These are phyloP conservation scores for Cornus suecica DNA, from an alignment of 148 eudicot genomes.

Conservation along the genomic window DNA sequence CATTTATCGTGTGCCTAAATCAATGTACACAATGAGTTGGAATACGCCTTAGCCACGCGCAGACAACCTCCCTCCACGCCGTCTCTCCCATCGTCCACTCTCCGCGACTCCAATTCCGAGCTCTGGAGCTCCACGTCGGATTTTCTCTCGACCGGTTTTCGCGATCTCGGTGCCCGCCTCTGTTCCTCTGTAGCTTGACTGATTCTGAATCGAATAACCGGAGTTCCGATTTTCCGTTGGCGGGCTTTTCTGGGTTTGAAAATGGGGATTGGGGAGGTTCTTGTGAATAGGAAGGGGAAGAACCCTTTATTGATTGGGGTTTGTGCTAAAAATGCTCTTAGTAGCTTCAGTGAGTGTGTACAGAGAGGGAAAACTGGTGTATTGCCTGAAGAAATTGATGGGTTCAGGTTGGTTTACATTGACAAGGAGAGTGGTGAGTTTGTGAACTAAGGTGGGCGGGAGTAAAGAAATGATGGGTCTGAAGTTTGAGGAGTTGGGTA, in stretches of 20 bases:
- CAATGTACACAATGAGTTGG: too few relatives aligned
- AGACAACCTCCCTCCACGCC: slow-evolving; percentile 88
- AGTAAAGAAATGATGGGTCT: slow-evolving; percentile 31
- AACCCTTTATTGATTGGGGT: slow-evolving; percentile 74
- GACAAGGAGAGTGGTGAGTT: slow-evolving; percentile 46
- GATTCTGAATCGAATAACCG: slow-evolving; percentile 15
- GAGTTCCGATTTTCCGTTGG: slow-evolving; percentile 31
- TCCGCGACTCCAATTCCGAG: slow-evolving; percentile 77
- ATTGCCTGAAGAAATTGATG: slow-evolving; percentile 39
- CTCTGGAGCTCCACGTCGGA: slow-evolving; percentile 69
- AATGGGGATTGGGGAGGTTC: slow-evolving; percentile 50
- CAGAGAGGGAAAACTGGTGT: slow-evolving; percentile 21
- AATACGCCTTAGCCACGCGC: slow-evolving; percentile 79
- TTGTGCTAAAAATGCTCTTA: slow-evolving; percentile 47
- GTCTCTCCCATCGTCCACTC: slow-evolving; percentile 60
- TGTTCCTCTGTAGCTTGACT: slow-evolving; percentile 44
- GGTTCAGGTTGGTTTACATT: slow-evolving; percentile 38
- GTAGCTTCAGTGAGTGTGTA: slow-evolving; percentile 31
- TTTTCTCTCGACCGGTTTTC: slow-evolving; percentile 59
- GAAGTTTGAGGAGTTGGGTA: slow-evolving; percentile 45
- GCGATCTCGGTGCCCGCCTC: slow-evolving; percentile 42
- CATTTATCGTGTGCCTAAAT: too few relatives aligned
- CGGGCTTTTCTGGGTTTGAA: slow-evolving; percentile 10
- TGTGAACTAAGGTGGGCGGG: slow-evolving; percentile 19
- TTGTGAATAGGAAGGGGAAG: slow-evolving; percentile 35